Conservation (phyloP, 805 yeast species). For the Tetrapisispora phaffii region DNA sequence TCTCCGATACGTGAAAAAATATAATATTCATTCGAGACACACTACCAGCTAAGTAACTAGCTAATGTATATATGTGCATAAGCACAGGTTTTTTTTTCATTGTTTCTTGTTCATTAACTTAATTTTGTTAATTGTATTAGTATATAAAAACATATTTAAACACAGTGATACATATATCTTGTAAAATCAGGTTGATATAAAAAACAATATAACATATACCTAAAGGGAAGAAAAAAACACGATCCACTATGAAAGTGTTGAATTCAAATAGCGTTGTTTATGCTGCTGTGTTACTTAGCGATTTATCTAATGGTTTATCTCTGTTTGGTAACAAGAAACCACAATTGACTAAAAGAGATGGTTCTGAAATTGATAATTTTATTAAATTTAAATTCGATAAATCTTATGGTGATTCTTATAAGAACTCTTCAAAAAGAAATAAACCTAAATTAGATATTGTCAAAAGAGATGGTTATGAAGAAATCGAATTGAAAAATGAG, state of each 20-base stretch:
- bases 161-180: no score
- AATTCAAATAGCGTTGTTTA: not conserved
- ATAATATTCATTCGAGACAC: no score
- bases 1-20: no score
- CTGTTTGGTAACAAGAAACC: not conserved
- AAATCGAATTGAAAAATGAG: conserved; percentile 32
- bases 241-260: not conserved
- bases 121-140: no score
- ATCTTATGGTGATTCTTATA: conserved; percentile 14
- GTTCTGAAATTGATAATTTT: not conserved
- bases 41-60: no score
- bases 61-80: no score
- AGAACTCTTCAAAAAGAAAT: conserved; percentile 1
- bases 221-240: not conserved
- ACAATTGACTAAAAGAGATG: not conserved
- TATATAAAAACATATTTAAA: no score
- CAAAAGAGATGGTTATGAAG: conserved; percentile 28
- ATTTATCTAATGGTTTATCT: conserved; percentile 4
- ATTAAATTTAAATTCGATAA: conserved; percentile 19
- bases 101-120: no score
- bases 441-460: conserved; percentile 6
- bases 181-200: no score
- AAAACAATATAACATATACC: no score
- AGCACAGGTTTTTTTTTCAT: no score
- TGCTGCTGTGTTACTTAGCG: conserved; percentile 18